Evolutionary conservation across 2,329 filamentous ascomycete genomes (phyloP), one percentile per base, ranked within the genome.

Genomic region (Aspergillus sp.): DNA sequence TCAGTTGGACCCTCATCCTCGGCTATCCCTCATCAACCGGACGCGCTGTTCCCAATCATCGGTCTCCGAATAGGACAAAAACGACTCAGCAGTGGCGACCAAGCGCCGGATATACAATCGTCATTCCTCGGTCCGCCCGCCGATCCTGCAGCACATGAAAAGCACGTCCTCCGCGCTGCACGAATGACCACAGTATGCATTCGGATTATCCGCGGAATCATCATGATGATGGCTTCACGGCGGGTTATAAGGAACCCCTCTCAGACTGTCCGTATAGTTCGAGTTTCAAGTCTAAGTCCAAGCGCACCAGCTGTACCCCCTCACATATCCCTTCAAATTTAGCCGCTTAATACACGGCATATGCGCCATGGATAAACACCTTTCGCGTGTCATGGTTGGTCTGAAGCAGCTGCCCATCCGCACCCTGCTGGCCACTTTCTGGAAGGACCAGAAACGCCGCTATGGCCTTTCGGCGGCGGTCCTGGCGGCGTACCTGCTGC

Each of bases 401-500:
- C 28, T 61, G 19, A 60, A 64, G 22, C 19, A 25, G n/a, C 41
- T 64, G 15, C 60, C 60, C 7, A 49, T 61, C 15, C 48, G 45
- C 7, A 23, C 54, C 4, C n/a, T 60, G 1, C n/a, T 66, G 5
- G 23, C 23, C 3, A 54, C 54, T 7, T 34, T 62, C 3, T 62
- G 60, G 62, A 34, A 34, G 7, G 49, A 54, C 15, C 49, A 58
- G 7, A 55, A n/a, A 41, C 51, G 50, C n/a, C 62, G 64, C 1
- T 13, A 66, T 4, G 54, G 56, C 6, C 52, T 56, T 15, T 45
- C 48, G 11, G 63, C 56, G 15, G 58, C 50, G 9, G 2, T 62
- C 3, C 25, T 64, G 1, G 54, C 55, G 4, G 52, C 59, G 17
- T 76, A 76, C 51, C 60, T 72, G 1, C 46, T 64, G 4, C 53